Evolutionary conservation across 305 asterid species (phyloP).

Genomic region (Fraxinus baroniana): DNA sequence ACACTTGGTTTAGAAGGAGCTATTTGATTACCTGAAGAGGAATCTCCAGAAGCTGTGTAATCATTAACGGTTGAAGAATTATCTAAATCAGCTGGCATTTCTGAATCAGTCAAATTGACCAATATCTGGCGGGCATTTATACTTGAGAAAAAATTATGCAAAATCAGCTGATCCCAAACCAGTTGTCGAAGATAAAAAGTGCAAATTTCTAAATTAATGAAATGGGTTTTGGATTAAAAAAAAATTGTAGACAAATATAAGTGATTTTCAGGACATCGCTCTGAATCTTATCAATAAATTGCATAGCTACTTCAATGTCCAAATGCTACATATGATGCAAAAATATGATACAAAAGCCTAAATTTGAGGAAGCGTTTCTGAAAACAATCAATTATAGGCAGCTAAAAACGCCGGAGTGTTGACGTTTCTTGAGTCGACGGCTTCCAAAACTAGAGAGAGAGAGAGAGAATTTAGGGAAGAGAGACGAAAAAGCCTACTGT

Average conservation of each 20-base stretch:
- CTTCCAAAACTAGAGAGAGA: conserved; percentile 22
- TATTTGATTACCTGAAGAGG: conserved; percentile 51
- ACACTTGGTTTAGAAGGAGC: conserved; percentile 35
- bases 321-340: neutral
- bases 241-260: neutral
- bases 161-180: neutral
- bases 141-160: conserved; percentile 16
- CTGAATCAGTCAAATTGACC: conserved; percentile 30
- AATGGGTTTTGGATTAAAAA: conserved; percentile 18
- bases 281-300: conserved; percentile 14
- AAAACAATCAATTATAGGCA: neutral
- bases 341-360: neutral
- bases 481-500: conserved; percentile 19
- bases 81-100: conserved; percentile 38
- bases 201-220: conserved; percentile 3
- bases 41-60: conserved; percentile 63
- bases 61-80: conserved; percentile 52
- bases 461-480: conserved; percentile 6
- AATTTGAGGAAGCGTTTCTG: neutral
- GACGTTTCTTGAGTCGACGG: conserved; percentile 17
- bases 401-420: conserved; percentile 25
- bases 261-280: neutral
- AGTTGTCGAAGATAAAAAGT: neutral
- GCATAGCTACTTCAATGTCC: neutral
- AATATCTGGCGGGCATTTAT: conserved; percentile 25